Base-by-base conservation (phyloP, 345 rosid species). In the Conringia planisiliqua region DNA sequence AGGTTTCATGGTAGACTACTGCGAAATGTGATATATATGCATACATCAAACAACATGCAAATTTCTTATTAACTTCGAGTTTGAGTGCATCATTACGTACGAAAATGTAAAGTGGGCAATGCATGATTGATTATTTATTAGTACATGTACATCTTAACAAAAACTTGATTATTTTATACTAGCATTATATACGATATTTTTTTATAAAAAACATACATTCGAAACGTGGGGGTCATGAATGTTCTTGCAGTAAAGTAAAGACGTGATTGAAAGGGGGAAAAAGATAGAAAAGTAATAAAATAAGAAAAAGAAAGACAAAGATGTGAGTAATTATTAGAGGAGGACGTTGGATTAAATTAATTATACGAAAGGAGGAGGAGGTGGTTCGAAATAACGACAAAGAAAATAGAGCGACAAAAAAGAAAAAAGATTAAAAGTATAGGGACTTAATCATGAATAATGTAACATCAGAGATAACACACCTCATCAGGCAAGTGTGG, bases 161-260 rank as follows among this genome's bases (percentile, higher is more conserved):
- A 48, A 60, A 39, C 36, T 43, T 33, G 10, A 17, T 47, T 56
- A 5, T 35, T 26, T 56, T 33, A n/a, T n/a, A n/a, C 55, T 39
- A 39, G 9, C 57, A 56, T 66, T 57, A 33, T 42, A 52, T 44
- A 44, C 38, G 38, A 55, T 29, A 55, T 30, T 39, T 30, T 56
- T 51, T n/a, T n/a, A 10, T 50, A 0, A 55, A 54, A 67, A 60
- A 50, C 61, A 68, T 52, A 62, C 48, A 75, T 52, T 61, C 70
- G 70, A 76, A 76, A 75, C 74, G 74, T 61, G 70, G 79, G 79
- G 74, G 79, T 76, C 74, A 76, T 75, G 78, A 75, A 75, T 75
- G 73, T 67, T 59, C 18, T 67, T 61, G 78, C 78, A 75, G 78
- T 75, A 75, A 75, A 67, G 78, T 29, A 30, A 59, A 75, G 73